Percentiles rank a stretch among this genome's conserved stretches.
These are phyloP conservation scores for Dothideomycetes sp. DNA, from an alignment of 2,329 filamentous ascomycete genomes.

Conservation along the genomic window DNA sequence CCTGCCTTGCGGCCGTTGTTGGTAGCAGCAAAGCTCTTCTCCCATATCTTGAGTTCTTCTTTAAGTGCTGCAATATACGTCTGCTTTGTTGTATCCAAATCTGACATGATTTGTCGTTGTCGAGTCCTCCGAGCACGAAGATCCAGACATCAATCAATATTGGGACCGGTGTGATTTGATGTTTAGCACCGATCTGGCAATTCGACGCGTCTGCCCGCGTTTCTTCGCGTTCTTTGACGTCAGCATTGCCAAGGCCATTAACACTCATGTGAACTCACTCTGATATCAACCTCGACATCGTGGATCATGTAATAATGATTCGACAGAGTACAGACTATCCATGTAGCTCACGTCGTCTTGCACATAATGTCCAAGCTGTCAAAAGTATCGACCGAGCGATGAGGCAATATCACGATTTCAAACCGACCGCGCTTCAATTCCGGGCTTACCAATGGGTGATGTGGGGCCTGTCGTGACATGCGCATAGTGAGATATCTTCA, in stretches of 20 bases:
- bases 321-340: neutral
- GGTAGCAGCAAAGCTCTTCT: slow-evolving; percentile 51
- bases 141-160: too few species aligned
- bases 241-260: neutral
- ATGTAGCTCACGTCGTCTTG: neutral
- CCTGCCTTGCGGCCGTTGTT: slow-evolving; percentile 59
- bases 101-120: neutral
- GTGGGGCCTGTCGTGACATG: too few species aligned
- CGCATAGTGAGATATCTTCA: too few species aligned
- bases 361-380: too few species aligned
- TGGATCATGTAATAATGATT: neutral
- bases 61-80: slow-evolving; percentile 33
- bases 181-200: slow-evolving; percentile 1
- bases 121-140: neutral
- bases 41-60: slow-evolving; percentile 63
- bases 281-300: slow-evolving; percentile 3
- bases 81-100: neutral
- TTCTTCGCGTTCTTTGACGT: neutral
- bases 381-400: neutral
- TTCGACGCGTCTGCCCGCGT: neutral
- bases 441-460: neutral
- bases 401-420: neutral
- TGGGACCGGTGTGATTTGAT: too few species aligned
- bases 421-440: neutral
- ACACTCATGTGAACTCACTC: slow-evolving; percentile 4